Evolutionary conservation across 169 alveolate genomes (phyloP), one percentile per base, ranked within the genome.

Genomic region (Cryptosporidium andersoni): DNA sequence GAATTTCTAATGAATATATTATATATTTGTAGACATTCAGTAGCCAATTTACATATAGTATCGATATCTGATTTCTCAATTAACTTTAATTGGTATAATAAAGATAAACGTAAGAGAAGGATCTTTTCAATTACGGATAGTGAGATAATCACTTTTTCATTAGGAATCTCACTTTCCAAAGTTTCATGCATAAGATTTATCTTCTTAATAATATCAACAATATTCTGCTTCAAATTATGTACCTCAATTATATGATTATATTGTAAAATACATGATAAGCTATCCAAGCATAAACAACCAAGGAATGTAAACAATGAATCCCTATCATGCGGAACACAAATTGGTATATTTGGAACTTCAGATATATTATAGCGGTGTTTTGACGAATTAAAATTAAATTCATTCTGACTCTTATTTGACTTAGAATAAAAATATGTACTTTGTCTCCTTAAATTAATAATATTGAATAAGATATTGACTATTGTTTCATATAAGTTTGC

Each of bases 401-500:
- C 0, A 25, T 0, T 25, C 25, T 47, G n/a, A 58, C 48, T 60
- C 60, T 58, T 40, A 39, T 55, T 60, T 1, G 51, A n/a, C 47
- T 47, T 36, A 12, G 85, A 43, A 40, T 74, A 14, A 16, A 58
- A 66, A 25, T 51, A 51, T 11, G 25, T 34, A 43, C 60, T 74
- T 74, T 74, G 85, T 74, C 60, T 68, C 47, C 85, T 55, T 51
- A 42, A 58, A 4, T 66, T 58, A 14, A 60, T 58, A 4, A 74
- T 42, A 45, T 74, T 68, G 36, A 56, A 47, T 42, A 68, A 74
- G 12, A 74, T 43, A 2, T 45, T 36, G 25, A 45, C 14, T 14
- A 74, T 4, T 34, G 58, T 40, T 8, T 58, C 62, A 42, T 45
- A 56, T 45, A 74, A 25, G 16, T 11, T 25, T 1, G 60, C 36